Conservation (phyloP, 176 grass and related monocot species). For the Hsuehochloa calcarea region DNA sequence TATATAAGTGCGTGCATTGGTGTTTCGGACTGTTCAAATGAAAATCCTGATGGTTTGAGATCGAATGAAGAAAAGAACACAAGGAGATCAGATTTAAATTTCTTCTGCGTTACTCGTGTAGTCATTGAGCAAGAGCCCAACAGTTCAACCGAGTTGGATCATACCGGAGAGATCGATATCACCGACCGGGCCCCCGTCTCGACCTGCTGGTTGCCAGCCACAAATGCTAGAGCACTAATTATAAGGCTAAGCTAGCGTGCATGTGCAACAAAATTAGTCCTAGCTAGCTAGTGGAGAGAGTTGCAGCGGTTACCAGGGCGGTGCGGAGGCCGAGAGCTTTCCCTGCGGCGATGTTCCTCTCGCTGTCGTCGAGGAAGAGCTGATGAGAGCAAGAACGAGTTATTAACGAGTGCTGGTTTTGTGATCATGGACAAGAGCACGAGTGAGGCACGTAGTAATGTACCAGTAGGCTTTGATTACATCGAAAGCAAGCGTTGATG, state of each 20-base stretch:
- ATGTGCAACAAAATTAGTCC: not conserved
- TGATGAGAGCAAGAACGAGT: slow-evolving; percentile 27
- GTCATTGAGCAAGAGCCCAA: not conserved
- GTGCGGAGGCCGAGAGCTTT: slow-evolving; percentile 82
- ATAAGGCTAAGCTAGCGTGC: not conserved
- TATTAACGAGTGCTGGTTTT: not conserved
- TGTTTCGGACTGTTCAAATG: not conserved
- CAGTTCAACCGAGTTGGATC: not conserved
- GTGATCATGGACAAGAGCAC: not conserved
- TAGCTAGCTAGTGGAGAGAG: not conserved
- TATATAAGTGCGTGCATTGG: too few species aligned
- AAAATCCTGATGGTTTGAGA: too few species aligned
- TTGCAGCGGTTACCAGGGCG: slow-evolving; percentile 59
- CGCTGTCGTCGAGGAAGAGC: slow-evolving; percentile 93
- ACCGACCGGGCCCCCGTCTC: not conserved
- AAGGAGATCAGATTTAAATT: too few species aligned
- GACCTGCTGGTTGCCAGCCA: not conserved
- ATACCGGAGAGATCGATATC: not conserved
- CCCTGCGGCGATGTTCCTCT: slow-evolving; percentile 91
- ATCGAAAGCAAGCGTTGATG: not conserved
- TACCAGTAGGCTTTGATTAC: slow-evolving; percentile 13
- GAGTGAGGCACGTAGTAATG: not conserved
- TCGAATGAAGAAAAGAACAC: too few species aligned
- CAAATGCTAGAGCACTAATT: not conserved
- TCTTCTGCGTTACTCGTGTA: not conserved